These are phyloP conservation scores for Fusarium compactum DNA, from an alignment of 2,329 filamentous ascomycete genomes.

Conservation along the genomic window DNA sequence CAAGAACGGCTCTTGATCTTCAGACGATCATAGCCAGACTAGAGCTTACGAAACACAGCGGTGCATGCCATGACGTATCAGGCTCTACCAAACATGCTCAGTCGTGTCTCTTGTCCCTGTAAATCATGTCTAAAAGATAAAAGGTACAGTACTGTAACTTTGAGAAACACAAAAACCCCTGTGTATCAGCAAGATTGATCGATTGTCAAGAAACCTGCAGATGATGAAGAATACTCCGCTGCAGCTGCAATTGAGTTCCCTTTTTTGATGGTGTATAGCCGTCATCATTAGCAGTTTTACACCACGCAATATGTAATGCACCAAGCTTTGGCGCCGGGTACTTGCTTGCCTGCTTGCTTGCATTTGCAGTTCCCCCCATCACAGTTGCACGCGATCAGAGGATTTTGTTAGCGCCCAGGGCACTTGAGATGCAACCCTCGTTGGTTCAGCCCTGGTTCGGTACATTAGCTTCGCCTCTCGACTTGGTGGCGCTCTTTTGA, in stretches of 20 bases:
- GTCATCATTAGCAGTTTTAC: conserved; percentile 27
- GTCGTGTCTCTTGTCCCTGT: conserved; percentile 22
- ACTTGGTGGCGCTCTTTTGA: conserved; percentile 25
- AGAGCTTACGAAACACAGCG: conserved; percentile 41
- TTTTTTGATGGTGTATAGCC: not conserved
- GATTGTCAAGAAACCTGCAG: not conserved
- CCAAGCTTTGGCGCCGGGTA: conserved; percentile 11
- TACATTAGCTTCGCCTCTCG: conserved; percentile 6
- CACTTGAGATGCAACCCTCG: conserved; percentile 19
- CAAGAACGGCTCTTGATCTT: conserved; percentile 4
- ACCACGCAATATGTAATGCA: not conserved
- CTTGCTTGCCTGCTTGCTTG: not conserved
- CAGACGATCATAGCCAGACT: conserved; percentile 38
- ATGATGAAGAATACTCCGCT: not conserved
- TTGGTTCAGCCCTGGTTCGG: conserved; percentile 20
- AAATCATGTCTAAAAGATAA: conserved; percentile 3
- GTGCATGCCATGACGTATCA: conserved; percentile 43
- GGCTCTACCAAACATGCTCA: conserved; percentile 12
- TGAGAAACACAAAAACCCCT: not conserved
- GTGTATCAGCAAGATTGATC: not conserved
- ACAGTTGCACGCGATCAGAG: conserved; percentile 33
- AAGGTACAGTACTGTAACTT: not conserved
- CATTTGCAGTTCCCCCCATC: conserved; percentile 21
- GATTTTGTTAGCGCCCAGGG: conserved; percentile 35
- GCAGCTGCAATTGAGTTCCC: not conserved